These are phyloP conservation scores for Trichosporon ovoides DNA, from an alignment of 1,284 basidiomycete genomes.

Conservation along the genomic window DNA sequence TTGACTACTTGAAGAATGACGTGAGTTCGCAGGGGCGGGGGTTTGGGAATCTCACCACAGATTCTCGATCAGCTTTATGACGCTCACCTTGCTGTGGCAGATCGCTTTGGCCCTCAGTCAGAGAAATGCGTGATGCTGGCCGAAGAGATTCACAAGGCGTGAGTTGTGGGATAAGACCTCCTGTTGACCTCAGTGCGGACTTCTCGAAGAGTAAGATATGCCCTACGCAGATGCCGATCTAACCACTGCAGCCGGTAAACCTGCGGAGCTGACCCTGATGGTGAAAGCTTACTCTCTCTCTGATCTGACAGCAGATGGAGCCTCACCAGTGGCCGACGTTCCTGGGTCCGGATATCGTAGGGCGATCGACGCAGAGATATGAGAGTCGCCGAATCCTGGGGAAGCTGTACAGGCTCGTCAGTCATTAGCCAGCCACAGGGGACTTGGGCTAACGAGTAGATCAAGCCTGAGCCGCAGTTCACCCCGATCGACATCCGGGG, in stretches of 20 bases:
- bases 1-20: constrained; percentile 29
- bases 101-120: constrained; percentile 21
- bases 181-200: constrained; percentile 18
- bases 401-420: constrained; percentile 21
- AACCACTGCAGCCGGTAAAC: constrained; percentile 8
- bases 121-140: constrained; percentile 21
- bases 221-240: background rate
- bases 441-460: background rate
- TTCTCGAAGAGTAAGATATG: constrained; percentile 24
- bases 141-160: constrained; percentile 24
- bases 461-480: background rate
- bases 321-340: constrained; percentile 28
- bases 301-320: constrained; percentile 11
- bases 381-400: constrained; percentile 23
- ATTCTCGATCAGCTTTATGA: constrained; percentile 24
- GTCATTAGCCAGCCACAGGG: background rate
- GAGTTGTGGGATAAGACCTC: constrained; percentile 1
- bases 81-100: constrained; percentile 29
- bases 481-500: background rate
- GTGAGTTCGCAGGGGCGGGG: background rate
- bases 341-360: constrained; percentile 19
- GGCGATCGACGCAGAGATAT: constrained; percentile 8
- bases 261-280: background rate
- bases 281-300: background rate
- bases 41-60: constrained; percentile 4